A percentile compares a stretch with the other conserved stretches of the same genome.
These are phyloP conservation scores for Fusarium tricinctum DNA, from an alignment of 2,329 filamentous ascomycete genomes.

Conservation along the genomic window DNA sequence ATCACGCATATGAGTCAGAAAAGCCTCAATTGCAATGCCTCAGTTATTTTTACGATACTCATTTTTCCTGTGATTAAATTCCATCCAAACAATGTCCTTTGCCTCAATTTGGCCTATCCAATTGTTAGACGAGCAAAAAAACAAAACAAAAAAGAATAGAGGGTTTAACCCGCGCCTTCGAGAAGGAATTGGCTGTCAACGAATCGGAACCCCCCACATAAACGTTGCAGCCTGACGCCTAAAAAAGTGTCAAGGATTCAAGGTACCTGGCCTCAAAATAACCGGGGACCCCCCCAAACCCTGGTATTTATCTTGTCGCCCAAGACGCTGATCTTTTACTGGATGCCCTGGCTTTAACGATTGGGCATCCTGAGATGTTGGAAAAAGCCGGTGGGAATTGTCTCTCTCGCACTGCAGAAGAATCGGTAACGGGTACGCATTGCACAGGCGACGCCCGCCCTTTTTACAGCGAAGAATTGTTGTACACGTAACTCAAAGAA, in stretches of 20 bases:
- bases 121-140: background rate
- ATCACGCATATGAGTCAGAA: slow-evolving; percentile 7
- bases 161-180: slow-evolving; percentile 16
- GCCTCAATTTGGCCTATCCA: slow-evolving; percentile 15
- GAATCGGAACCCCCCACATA: slow-evolving; percentile 47
- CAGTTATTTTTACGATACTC: slow-evolving; percentile 8
- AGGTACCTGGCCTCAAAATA: slow-evolving; percentile 41
- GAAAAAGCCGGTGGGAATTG: background rate
- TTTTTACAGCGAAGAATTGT: slow-evolving; percentile 12
- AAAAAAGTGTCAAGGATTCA: slow-evolving; percentile 14
- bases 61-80: background rate
- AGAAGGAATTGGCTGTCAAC: slow-evolving; percentile 15
- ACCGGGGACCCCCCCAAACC: slow-evolving; percentile 17
- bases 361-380: slow-evolving; percentile 28
- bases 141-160: background rate
- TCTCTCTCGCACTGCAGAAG: background rate
- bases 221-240: slow-evolving; percentile 45
- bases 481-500: slow-evolving; percentile 35
- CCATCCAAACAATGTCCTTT: slow-evolving; percentile 9
- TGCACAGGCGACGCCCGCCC: slow-evolving; percentile 4
- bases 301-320: slow-evolving; percentile 15
- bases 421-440: background rate
- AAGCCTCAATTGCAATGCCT: background rate
- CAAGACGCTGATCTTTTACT: slow-evolving; percentile 39
- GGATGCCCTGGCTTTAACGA: slow-evolving; percentile 42